These are phyloP conservation scores for Purpureocillium lavendulum DNA, from an alignment of 2,329 filamentous ascomycete genomes.

Conservation along the genomic window DNA sequence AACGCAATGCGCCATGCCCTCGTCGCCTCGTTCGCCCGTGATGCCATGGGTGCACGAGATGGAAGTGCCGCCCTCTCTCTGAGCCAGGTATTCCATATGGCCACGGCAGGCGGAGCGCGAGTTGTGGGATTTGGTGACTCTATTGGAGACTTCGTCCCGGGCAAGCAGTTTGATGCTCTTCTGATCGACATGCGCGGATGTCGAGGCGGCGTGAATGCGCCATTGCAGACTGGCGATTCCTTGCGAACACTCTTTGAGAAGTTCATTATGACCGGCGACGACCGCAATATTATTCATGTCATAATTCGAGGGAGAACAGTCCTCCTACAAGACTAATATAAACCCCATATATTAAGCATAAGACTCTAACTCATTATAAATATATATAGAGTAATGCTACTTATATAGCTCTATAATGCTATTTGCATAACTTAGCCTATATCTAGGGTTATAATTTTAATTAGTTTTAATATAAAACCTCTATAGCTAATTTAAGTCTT, in stretches of 20 bases:
- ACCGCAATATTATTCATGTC: constrained; percentile 49
- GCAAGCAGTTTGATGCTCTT: constrained; percentile 56
- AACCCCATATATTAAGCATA: no score
- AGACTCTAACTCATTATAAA: no score
- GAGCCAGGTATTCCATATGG: constrained; percentile 48
- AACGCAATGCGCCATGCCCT: constrained; percentile 51
- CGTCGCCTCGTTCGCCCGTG: constrained; percentile 41
- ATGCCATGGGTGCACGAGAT: constrained; percentile 32
- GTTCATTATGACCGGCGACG: constrained; percentile 58
- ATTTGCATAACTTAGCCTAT: no score
- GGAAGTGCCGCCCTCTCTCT: constrained; percentile 31
- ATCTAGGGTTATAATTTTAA: no score
- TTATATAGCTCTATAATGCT: no score
- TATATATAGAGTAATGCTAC: no score
- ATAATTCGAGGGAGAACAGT: constrained; percentile 39
- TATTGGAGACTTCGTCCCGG: constrained; percentile 48
- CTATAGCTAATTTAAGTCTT: no score
- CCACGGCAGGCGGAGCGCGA: constrained; percentile 51
- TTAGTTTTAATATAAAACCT: no score
- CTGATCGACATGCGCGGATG: constrained; percentile 31
- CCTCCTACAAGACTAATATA: no score
- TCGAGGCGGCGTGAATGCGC: constrained; percentile 37
- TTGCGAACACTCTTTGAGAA: constrained; percentile 46
- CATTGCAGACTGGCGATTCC: constrained; percentile 41
- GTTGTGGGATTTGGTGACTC: constrained; percentile 45